Conservation (phyloP, 768 basidiomycete species). For the Kwoniella europaea region DNA sequence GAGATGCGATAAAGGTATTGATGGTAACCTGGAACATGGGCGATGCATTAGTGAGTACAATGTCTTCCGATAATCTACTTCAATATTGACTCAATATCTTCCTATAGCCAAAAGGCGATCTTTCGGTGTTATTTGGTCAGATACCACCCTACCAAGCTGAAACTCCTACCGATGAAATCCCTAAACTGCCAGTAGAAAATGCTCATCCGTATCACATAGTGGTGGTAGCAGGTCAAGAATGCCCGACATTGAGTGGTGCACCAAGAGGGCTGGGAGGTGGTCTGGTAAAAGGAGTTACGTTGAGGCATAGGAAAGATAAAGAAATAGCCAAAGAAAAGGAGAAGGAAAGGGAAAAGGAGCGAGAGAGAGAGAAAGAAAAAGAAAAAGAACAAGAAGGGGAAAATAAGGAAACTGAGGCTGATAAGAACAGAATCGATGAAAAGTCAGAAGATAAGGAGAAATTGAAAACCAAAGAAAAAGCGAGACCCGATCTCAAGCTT, state of each 20-base stretch:
- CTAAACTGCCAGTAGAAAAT: conserved; percentile 42
- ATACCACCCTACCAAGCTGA: conserved; percentile 45
- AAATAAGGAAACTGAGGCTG: neutral
- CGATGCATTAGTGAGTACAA: conserved; percentile 49
- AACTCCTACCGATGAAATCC: conserved; percentile 21
- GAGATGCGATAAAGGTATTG: conserved; percentile 54
- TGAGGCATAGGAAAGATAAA: conserved; percentile 41
- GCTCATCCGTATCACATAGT: conserved; percentile 57
- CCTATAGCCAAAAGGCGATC: conserved; percentile 55
- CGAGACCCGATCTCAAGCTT: conserved; percentile 7
- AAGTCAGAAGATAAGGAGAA: conserved; percentile 3
- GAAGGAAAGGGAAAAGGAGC: conserved; percentile 36
- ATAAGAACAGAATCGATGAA: neutral
- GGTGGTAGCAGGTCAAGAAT: conserved; percentile 57
- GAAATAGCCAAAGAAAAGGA: conserved; percentile 45
- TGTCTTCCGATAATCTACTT: neutral
- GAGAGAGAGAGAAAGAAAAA: conserved; percentile 25
- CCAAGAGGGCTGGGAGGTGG: conserved; percentile 56
- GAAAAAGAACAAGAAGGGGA: conserved; percentile 2
- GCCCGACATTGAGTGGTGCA: conserved; percentile 54
- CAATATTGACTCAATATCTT: neutral
- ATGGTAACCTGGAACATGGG: conserved; percentile 58
- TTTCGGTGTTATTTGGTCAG: conserved; percentile 49
- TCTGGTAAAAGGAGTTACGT: conserved; percentile 54
- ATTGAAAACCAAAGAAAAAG: conserved; percentile 4